Evolutionary conservation across 2,329 filamentous ascomycete species (phyloP), one percentile per base, ranked within the genome.

Genomic region (Stemphylium lycopersici): DNA sequence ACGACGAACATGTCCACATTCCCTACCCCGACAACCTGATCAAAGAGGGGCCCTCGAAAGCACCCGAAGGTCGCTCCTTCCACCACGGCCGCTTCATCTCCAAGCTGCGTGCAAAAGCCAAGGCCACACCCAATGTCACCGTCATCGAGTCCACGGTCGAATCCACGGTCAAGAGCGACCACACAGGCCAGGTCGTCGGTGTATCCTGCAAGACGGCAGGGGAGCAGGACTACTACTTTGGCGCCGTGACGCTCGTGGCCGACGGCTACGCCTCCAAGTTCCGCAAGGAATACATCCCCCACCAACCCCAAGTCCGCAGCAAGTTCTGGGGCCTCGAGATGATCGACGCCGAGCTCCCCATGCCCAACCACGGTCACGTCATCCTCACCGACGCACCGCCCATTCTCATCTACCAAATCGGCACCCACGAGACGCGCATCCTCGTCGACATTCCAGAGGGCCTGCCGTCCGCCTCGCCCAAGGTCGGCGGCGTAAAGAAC

Each of bases 261-360:
- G 93, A 99, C 77, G 95, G 95, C 58, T 99, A 98, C 75, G 87
- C 87, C 52, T 96, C 91, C 69, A 93, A 90, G 69, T 97, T 98
- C 80, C 87, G 95, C 64, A 93, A 93, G 75, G 82, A 90, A 59
- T 86, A 90, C 70, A 85, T 93, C 54, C 78, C 80, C 24, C 82
- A 84, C 53, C 78, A 82, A 1, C 90, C 93, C 6, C 74, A 88
- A 43, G 85, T 91, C 41, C 88, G 87, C 68, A 93, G 89, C 68
- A 95, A 91, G 77, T 99, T 99, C 79, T 98, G 90, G 80, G 95
- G 89, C 10, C 84, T 99, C 31, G 93, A 99, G 75, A 84, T 99
- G 59, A 90, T 95, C 70, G 93, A 98, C 74, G 91, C 90, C 52
- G 83, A 87, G 20, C 84, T 98, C 8, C 91, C 92, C 2, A 81